A percentile compares a stretch with the other conserved stretches of the same genome.
phyloP scores from a whole-genome alignment of 495 filamentous ascomycete species.

The Cercophora newfieldiana region DNA sequence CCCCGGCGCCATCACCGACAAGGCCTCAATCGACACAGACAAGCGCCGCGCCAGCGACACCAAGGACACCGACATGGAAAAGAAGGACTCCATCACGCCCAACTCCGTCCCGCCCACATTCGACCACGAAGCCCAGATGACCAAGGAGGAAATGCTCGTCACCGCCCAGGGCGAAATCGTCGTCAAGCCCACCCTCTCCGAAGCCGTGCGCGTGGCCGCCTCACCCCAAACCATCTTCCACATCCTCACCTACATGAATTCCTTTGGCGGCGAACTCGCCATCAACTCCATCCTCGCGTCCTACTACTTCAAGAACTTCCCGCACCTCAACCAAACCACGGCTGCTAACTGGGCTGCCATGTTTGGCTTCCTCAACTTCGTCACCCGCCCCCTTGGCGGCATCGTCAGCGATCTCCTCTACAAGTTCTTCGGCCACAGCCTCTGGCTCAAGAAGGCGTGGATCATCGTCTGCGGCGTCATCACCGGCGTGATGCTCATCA shows the following conservation, averaged over 20 bases:
- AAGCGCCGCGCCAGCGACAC: constrained; percentile 17
- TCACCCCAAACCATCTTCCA: constrained; percentile 69
- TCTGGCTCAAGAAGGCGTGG: constrained; percentile 78
- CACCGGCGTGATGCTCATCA: constrained; percentile 66
- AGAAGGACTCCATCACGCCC: constrained; percentile 36
- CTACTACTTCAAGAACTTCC: constrained; percentile 81
- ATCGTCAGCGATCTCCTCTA: constrained; percentile 74
- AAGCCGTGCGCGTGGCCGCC: constrained; percentile 59
- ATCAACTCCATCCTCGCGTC: constrained; percentile 80
- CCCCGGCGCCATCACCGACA: constrained; percentile 59
- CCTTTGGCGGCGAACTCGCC: constrained; percentile 82
- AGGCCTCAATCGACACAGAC: constrained; percentile 34
- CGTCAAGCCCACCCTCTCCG: constrained; percentile 62
- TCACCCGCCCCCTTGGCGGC: constrained; percentile 74
- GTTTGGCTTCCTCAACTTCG: constrained; percentile 85
- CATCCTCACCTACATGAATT: constrained; percentile 74
- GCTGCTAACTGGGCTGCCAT: constrained; percentile 81
- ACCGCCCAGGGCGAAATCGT: constrained; percentile 64
- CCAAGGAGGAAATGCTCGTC: constrained; percentile 58
- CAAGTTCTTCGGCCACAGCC: constrained; percentile 49
- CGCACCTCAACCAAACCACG: constrained; percentile 67
- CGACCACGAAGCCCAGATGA: constrained; percentile 54
- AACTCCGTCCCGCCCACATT: constrained; percentile 26
- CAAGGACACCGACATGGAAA: constrained; percentile 34
- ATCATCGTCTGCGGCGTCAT: constrained; percentile 62